phyloP scores from a whole-genome alignment of 352 stramenopile genomes.

The Blastocystis sp. region DNA sequence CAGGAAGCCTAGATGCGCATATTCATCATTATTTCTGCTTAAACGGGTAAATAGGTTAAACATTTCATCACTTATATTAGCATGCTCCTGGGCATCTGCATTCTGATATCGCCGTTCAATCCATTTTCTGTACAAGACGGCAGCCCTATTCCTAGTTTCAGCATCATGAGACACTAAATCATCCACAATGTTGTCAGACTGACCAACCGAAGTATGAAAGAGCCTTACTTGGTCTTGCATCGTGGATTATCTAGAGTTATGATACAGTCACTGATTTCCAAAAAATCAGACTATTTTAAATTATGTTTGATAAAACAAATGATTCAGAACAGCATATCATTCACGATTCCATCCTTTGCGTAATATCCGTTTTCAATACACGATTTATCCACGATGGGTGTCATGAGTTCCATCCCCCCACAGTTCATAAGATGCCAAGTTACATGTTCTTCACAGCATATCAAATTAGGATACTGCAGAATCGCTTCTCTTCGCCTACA shows the following conservation, averaged over 20 bases:
- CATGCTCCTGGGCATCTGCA: conserved; percentile 46
- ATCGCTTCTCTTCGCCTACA: conserved; percentile 27
- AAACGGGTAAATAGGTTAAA: conserved; percentile 15
- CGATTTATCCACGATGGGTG: neutral
- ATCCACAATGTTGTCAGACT: conserved; percentile 5
- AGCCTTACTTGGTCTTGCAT: conserved; percentile 41
- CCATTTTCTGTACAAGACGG: conserved; percentile 1
- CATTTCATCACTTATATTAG: conserved; percentile 25
- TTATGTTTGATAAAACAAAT: neutral
- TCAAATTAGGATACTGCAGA: conserved; percentile 39
- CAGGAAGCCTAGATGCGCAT: conserved; percentile 4
- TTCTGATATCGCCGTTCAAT: conserved; percentile 48
- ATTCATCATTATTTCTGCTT: neutral
- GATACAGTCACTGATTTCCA: neutral
- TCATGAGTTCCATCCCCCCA: conserved; percentile 32
- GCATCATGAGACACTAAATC: neutral
- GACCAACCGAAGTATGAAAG: neutral
- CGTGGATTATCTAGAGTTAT: neutral
- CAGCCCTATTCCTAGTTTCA: neutral
- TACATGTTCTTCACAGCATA: conserved; percentile 54
- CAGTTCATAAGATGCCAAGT: conserved; percentile 54
- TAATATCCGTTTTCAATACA: conserved; percentile 50
- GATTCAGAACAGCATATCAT: conserved; percentile 48
- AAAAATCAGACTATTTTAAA: neutral
- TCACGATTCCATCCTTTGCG: conserved; percentile 21